Evolutionary conservation across 2,329 filamentous ascomycete species (phyloP).

Genomic region (Cladophialophora yegresii): DNA sequence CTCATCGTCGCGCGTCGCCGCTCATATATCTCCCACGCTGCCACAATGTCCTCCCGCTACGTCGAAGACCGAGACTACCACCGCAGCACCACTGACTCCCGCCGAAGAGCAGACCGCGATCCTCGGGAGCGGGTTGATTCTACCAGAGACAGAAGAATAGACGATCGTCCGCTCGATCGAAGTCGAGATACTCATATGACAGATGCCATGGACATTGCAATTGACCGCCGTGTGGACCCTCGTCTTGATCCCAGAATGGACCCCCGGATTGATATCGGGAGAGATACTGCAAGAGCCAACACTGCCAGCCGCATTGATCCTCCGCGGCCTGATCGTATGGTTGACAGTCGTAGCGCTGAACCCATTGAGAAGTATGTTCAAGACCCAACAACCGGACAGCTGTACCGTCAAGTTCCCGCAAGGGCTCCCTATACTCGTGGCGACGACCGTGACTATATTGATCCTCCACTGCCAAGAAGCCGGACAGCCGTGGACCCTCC

Average conservation of each 20-base stretch:
- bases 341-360: constrained; percentile 24
- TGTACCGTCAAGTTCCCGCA: constrained; percentile 26
- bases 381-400: constrained; percentile 29
- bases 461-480: constrained; percentile 42
- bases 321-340: constrained; percentile 22
- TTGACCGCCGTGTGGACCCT: constrained; percentile 23
- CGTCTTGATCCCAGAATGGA: constrained; percentile 15
- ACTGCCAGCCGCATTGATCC: constrained; percentile 26
- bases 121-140: constrained; percentile 20
- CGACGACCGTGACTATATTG: constrained; percentile 31
- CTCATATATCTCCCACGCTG: constrained; percentile 21
- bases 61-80: constrained; percentile 33
- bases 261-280: constrained; percentile 19
- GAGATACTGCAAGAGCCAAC: constrained; percentile 27
- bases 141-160: constrained; percentile 27
- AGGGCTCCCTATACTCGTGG: constrained; percentile 31
- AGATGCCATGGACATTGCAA: constrained; percentile 27
- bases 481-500: constrained; percentile 42
- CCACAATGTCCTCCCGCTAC: constrained; percentile 31
- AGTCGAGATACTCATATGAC: constrained; percentile 29
- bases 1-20: constrained; percentile 14
- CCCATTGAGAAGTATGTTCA: constrained; percentile 18
- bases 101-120: constrained; percentile 21
- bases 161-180: constrained; percentile 17
- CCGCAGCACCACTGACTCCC: constrained; percentile 24